Evolutionary conservation across 768 basidiomycete genomes (phyloP), one percentile per base, ranked within the genome.

Genomic region (Collybia sp.): DNA sequence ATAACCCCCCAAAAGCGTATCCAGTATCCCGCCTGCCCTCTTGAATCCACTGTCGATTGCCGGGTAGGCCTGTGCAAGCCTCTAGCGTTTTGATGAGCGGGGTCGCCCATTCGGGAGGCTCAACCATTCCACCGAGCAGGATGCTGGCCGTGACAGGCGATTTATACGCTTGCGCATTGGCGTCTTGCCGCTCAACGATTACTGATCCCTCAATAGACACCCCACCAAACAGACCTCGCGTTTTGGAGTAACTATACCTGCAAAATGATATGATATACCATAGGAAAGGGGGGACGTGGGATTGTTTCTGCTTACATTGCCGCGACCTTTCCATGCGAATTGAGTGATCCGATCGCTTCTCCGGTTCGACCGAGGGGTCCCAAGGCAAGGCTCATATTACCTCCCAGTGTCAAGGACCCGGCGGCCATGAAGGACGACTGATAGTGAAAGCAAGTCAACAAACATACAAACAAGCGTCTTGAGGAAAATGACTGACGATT

Each of bases 361-460:
- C 88, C 90, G 58, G 93, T 97, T 20, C 95, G 83, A 16, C 95
- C 95, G 1, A 98, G 69, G 9, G 95, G 95, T 2, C 95, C 95
- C 1, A 96, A 74, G 8, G 94, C 86, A 37, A 92, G 69, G 50
- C 91, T 93, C 65, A 94, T 69, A 58, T 93, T 95, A 12, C 93
- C 93, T 15, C 94, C 94, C 2, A 96, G 69, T 2, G 88, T 93
- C 48, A 99, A 61, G 6, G 85, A 89, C 6, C 96, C 95, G 12
- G 93, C 86, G 11, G 93, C 77, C 95, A 98, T 98, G 68, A 99
- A 98, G 1, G 87, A 83, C 65, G 70, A 77, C 80, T 88, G 58
- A 33, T 15, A 20, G n/a, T 20, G 41, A 13, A 38, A 36, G 35
- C 38, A 30, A 48, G 35, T 12, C 32, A 33, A 12, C 30, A 12